Evolutionary conservation across 2,329 filamentous ascomycete genomes (phyloP).

Genomic region (Beauveria pseudobassiana): DNA sequence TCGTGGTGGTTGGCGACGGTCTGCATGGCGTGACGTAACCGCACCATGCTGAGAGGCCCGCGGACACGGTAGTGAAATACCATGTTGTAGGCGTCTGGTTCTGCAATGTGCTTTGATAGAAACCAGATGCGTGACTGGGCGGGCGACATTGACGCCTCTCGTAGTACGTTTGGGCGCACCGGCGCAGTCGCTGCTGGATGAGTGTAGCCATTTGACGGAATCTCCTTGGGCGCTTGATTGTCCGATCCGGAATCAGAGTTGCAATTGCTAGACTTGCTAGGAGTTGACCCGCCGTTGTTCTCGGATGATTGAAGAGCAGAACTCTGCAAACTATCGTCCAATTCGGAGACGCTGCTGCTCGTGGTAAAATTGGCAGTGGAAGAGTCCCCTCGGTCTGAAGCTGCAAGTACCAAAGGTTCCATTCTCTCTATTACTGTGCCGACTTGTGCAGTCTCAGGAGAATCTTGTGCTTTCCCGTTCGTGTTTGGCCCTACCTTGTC

Average conservation of each 20-base stretch:
- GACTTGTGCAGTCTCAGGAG: too few relatives aligned
- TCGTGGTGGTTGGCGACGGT: slow-evolving; percentile 24
- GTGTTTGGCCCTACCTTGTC: not conserved
- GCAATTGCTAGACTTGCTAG: not conserved
- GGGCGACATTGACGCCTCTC: slow-evolving; percentile 10
- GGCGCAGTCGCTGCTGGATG: not conserved
- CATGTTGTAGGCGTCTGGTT: slow-evolving; percentile 34
- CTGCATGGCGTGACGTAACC: slow-evolving; percentile 27
- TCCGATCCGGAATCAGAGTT: not conserved
- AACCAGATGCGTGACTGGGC: slow-evolving; percentile 36
- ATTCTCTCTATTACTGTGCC: not conserved
- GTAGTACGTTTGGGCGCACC: slow-evolving; percentile 26
- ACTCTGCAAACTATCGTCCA: not conserved
- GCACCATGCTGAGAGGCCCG: slow-evolving; percentile 23
- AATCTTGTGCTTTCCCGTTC: not conserved
- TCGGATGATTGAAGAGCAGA: not conserved
- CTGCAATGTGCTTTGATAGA: slow-evolving; percentile 23
- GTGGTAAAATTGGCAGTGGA: not conserved
- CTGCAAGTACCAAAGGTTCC: too few relatives aligned
- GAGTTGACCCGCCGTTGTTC: not conserved
- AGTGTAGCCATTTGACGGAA: too few relatives aligned
- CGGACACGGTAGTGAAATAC: slow-evolving; percentile 23
- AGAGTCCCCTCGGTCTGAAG: not conserved
- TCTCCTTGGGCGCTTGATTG: not conserved
- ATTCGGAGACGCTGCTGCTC: not conserved